These are phyloP conservation scores for Silene noctiflora DNA, from an alignment of 179 eudicot genomes.

Conservation along the genomic window DNA sequence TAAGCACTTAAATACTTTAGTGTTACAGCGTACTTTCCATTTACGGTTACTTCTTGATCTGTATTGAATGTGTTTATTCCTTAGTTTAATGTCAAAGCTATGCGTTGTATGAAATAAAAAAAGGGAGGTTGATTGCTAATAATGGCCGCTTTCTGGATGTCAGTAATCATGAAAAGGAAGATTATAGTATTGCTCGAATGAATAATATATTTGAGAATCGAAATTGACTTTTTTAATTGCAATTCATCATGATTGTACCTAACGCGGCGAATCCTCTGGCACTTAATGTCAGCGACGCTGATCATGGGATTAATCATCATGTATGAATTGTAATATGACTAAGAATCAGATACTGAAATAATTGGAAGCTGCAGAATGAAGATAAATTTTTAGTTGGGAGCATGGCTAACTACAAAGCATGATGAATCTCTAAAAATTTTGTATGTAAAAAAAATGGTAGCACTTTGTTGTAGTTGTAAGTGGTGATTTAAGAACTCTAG, in stretches of 20 bases:
- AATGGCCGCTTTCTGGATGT: conserved; percentile 17
- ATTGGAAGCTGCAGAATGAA: conserved; percentile 12
- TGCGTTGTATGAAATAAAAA: conserved; percentile 8
- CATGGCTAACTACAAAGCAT: neutral
- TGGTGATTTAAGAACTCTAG: neutral
- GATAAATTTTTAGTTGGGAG: neutral
- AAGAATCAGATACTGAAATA: neutral
- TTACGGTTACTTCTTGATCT: neutral
- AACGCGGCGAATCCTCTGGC: conserved; percentile 21
- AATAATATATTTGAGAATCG: neutral
- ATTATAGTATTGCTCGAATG: conserved; percentile 11
- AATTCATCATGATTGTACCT: neutral
- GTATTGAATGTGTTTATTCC: neutral
- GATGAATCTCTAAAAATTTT: conserved; percentile 1
- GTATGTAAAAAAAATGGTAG: neutral
- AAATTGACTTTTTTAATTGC: conserved; percentile 11
- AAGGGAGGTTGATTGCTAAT: conserved; percentile 7
- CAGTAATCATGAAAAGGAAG: conserved; percentile 20
- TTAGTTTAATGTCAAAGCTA: neutral
- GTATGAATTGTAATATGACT: neutral
- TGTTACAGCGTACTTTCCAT: neutral
- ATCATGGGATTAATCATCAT: conserved; percentile 15
- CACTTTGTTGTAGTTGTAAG: neutral
- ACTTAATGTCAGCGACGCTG: conserved; percentile 17
- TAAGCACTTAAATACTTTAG: neutral